Evolutionary conservation across 2,329 filamentous ascomycete genomes (phyloP).

Genomic region (Trichoderma sp.): DNA sequence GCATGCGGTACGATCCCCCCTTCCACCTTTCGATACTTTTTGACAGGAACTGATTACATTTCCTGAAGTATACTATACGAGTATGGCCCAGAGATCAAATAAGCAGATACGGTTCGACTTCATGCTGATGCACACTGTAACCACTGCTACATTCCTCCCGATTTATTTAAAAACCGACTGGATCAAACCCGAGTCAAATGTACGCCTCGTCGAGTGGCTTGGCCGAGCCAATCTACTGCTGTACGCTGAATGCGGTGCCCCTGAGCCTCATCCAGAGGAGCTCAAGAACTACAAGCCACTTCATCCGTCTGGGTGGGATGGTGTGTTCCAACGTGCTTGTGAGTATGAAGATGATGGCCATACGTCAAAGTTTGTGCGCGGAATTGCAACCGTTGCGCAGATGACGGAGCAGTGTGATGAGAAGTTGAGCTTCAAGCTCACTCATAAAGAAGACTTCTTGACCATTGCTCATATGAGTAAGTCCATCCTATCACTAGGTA

Average conservation of each 20-base stretch:
- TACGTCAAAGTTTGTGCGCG: neutral
- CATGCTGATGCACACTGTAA: neutral
- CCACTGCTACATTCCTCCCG: neutral
- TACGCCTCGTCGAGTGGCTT: neutral
- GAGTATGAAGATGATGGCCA: neutral
- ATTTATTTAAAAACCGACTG: neutral
- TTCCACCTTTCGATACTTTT: rapidly evolving
- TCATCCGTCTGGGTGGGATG: neutral
- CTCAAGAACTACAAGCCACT: neutral
- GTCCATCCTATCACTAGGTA: neutral
- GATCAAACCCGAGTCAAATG: neutral
- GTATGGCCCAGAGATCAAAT: neutral
- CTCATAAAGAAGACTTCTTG: neutral
- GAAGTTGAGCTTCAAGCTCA: neutral
- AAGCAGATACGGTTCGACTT: neutral
- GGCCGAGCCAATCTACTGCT: neutral
- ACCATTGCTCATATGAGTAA: neutral
- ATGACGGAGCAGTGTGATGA: neutral
- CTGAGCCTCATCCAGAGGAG: neutral
- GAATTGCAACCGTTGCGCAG: neutral
- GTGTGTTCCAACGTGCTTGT: neutral
- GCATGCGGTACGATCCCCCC: neutral
- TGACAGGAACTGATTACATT: neutral
- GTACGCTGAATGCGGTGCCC: neutral
- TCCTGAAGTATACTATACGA: neutral